Evolutionary conservation across 805 yeast species (phyloP).

Genomic region (Kuraishia cidri): DNA sequence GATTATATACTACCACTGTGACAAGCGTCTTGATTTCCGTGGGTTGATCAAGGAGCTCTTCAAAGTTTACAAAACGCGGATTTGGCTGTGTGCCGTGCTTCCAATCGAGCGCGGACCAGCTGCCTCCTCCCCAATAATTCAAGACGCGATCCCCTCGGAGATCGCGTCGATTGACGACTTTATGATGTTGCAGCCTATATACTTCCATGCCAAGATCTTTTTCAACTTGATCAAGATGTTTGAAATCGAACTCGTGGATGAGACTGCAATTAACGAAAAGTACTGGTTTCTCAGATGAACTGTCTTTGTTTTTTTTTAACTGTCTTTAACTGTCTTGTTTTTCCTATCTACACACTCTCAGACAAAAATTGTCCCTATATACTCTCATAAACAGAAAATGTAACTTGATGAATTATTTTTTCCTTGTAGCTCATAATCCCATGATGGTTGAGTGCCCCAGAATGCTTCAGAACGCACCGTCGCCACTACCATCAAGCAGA

Average conservation of each 20-base stretch:
- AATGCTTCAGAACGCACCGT: too few species aligned
- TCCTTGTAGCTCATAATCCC: too few species aligned
- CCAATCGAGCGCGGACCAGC: constrained; percentile 19
- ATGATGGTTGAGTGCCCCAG: too few species aligned
- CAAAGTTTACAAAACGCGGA: constrained; percentile 69
- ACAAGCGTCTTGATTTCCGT: constrained; percentile 64
- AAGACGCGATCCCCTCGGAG: constrained; percentile 15
- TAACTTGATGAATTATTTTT: too few species aligned
- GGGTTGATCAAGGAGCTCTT: constrained; percentile 66
- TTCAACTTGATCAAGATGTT: constrained; percentile 35
- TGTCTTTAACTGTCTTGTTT: too few species aligned
- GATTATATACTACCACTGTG: constrained; percentile 59
- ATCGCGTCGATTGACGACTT: constrained; percentile 30
- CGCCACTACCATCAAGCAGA: too few species aligned
- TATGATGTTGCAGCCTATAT: constrained; percentile 30
- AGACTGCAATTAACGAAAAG: constrained; percentile 15
- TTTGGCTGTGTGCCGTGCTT: constrained; percentile 74
- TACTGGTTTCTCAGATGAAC: constrained; percentile 13
- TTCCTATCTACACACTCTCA: too few species aligned
- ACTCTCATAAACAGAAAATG: too few species aligned
- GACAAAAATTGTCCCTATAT: too few species aligned
- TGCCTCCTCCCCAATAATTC: constrained; percentile 1
- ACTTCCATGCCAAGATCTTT: constrained; percentile 44
- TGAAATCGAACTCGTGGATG: constrained; percentile 24
- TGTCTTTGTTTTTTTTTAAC: too few species aligned